Evolutionary conservation across 495 filamentous ascomycete genomes (phyloP).

Genomic region (Hyaloscypha hepaticicola): DNA sequence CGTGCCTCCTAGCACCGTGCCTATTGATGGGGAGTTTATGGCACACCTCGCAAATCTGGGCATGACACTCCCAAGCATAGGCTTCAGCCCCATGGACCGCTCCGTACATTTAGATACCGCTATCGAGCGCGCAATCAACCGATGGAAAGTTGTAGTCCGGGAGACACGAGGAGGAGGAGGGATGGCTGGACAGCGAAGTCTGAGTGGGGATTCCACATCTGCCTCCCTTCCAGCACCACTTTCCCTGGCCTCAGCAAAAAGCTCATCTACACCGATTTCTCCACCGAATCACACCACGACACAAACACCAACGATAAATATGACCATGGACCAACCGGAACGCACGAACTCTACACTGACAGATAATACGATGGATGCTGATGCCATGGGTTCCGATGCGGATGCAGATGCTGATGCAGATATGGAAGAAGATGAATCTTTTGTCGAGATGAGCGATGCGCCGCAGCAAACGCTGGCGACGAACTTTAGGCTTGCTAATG

Average conservation of each 20-base stretch:
- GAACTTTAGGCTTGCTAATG: slow-evolving; percentile 24
- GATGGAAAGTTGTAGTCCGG: slow-evolving; percentile 53
- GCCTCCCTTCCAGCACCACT: slow-evolving; percentile 25
- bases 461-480: slow-evolving; percentile 1
- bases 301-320: not conserved
- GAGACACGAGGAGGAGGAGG: slow-evolving; percentile 38
- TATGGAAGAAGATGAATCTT: slow-evolving; percentile 32
- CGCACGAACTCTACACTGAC: slow-evolving; percentile 18
- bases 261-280: not conserved
- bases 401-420: slow-evolving; percentile 41
- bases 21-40: slow-evolving; percentile 47
- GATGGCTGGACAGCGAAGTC: slow-evolving; percentile 22
- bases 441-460: slow-evolving; percentile 28
- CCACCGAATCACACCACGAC: slow-evolving; percentile 7
- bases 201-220: slow-evolving; percentile 24
- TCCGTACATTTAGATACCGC: slow-evolving; percentile 45
- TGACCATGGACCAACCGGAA: slow-evolving; percentile 8
- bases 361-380: not conserved
- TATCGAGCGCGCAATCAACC: slow-evolving; percentile 46
- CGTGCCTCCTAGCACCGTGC: slow-evolving; percentile 61
- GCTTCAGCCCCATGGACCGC: slow-evolving; percentile 42
- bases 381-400: slow-evolving; percentile 33
- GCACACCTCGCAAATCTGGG: slow-evolving; percentile 37
- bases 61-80: slow-evolving; percentile 30
- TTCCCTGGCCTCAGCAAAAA: not conserved